phyloP scores from a whole-genome alignment of 176 grass and related monocot species.

The Triticum monococcum region DNA sequence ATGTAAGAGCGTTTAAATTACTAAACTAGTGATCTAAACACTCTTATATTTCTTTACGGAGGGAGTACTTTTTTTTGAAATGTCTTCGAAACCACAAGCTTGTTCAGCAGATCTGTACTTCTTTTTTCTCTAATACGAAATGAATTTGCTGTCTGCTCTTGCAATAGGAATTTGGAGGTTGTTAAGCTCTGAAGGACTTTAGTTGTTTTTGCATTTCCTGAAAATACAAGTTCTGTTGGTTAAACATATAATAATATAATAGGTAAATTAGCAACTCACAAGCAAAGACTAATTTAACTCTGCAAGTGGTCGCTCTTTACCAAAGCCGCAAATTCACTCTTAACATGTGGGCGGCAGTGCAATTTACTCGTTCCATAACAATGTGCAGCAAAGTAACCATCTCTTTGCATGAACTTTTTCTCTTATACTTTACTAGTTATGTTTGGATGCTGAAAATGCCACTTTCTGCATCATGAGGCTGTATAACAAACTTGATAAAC shows the following conservation, averaged over 20 bases:
- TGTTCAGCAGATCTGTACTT: not conserved
- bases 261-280: constrained; percentile 4
- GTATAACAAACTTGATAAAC: not conserved
- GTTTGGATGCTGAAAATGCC: not conserved
- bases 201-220: not conserved
- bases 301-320: not conserved
- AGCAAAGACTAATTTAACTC: not conserved
- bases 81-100: not conserved
- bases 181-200: not conserved
- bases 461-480: not conserved
- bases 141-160: not conserved
- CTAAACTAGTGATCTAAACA: too few relatives aligned
- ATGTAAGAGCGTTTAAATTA: too few relatives aligned
- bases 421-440: not conserved
- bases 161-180: not conserved
- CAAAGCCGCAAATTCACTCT: not conserved
- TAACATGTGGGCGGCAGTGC: not conserved
- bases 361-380: not conserved
- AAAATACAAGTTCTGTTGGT: not conserved
- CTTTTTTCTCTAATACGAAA: not conserved
- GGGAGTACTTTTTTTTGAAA: not conserved
- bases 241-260: not conserved
- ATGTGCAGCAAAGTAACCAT: constrained; percentile 16
- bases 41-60: too few relatives aligned
- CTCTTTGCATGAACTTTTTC: not conserved